Conservation (phyloP, 345 rosid species). For the Jatropha curcas region DNA sequence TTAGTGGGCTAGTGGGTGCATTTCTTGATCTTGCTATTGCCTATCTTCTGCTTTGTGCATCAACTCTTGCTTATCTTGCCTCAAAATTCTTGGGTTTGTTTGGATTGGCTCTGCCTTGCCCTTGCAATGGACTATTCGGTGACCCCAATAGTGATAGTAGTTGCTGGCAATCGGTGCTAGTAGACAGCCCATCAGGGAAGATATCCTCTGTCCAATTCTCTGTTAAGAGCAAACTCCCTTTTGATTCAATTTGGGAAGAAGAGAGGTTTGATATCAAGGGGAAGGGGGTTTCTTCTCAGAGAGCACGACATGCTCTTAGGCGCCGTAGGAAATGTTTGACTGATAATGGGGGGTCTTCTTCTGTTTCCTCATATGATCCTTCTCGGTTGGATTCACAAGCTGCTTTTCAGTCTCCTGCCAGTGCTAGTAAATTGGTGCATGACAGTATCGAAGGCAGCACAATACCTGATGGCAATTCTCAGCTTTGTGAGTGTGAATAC, state of each 20-base stretch:
- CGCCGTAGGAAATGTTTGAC: slow-evolving; percentile 35
- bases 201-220: slow-evolving; percentile 50
- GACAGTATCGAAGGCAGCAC: slow-evolving; percentile 26
- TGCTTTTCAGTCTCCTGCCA: slow-evolving; percentile 34
- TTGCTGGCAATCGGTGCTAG: slow-evolving; percentile 51
- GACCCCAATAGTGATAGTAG: slow-evolving; percentile 34
- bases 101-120: slow-evolving; percentile 58
- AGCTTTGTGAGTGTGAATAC: slow-evolving; percentile 17
- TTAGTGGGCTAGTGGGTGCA: slow-evolving; percentile 49
- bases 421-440: slow-evolving; percentile 23
- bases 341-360: slow-evolving; percentile 27
- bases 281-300: slow-evolving; percentile 33
- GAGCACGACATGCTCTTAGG: slow-evolving; percentile 42
- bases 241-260: slow-evolving; percentile 38
- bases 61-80: slow-evolving; percentile 46
- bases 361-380: slow-evolving; percentile 41
- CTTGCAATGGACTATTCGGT: slow-evolving; percentile 56
- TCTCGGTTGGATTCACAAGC: slow-evolving; percentile 20
- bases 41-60: slow-evolving; percentile 57
- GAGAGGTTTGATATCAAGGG: slow-evolving; percentile 35
- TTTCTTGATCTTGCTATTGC: slow-evolving; percentile 67
- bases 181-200: slow-evolving; percentile 49
- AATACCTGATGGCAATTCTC: slow-evolving; percentile 27
- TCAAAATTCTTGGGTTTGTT: slow-evolving; percentile 53
- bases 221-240: slow-evolving; percentile 45